Evolutionary conservation across 2,329 filamentous ascomycete genomes (phyloP), one percentile per base, ranked within the genome.

Genomic region (Epichloe uncinata): DNA sequence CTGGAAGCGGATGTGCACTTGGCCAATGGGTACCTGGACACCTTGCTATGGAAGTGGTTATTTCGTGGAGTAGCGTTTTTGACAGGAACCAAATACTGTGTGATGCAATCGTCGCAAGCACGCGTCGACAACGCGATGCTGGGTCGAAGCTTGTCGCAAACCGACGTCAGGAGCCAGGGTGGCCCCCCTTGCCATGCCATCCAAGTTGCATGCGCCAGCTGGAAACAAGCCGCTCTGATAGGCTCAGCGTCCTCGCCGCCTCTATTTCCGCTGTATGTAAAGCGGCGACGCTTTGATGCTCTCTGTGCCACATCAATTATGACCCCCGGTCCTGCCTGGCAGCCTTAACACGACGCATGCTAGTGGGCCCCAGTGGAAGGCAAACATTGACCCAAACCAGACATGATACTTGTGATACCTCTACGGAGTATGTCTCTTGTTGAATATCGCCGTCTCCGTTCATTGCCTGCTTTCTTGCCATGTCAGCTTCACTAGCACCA

Each of bases 401-500:
- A 30, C 26, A 30, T 26, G 22, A 26, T 26, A 3, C 22, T 26
- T 8, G 4, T 12, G 9, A n/a, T n/a, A n/a, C 38, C 38, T 30
- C 20, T 3, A n/a, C n/a, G n/a, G n/a, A n/a, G n/a, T n/a, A 26
- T 26, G 26, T 37, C 6, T 4, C 2, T 26, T 26, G 11, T 13
- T 20, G 26, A 30, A 30, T 47, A 13, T 8, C 15, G 13, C 34
- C 44, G 47, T 43, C 15, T 26, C 36, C 7, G 13, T 13, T 46
- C 26, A 26, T 46, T 20, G 9, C 35, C 36, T 30, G n/a, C 35
- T 36, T 12, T 45, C n/a, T 11, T 30, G 8, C 30, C 22, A 53
- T 97, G 93, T 95, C 93, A 51, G 87, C 91, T 51, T 98, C 93
- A 47, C 77, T 98, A 58, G 90, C 91, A 46, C 85, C 90, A 20